A percentile compares a stretch with the other conserved stretches of the same genome.
Conservation (phyloP, 164 flowering plant genomes). For the Brasenia schreberi region DNA sequence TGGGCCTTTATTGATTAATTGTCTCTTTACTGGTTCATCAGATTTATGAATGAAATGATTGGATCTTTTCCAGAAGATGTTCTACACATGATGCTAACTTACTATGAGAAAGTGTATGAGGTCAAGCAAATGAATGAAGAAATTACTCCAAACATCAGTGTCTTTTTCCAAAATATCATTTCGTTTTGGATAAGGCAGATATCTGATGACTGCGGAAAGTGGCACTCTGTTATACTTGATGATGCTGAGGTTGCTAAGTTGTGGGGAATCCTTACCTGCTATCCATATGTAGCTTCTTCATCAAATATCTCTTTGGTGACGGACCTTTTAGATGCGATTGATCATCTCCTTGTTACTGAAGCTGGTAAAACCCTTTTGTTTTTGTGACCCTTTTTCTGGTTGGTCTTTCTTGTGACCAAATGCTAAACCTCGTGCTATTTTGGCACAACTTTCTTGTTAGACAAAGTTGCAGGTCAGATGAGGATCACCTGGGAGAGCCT, state of each 20-base stretch:
- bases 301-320: constrained; percentile 25
- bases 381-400: constrained; percentile 4
- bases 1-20: neutral
- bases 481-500: constrained; percentile 50
- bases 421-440: neutral
- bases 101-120: constrained; percentile 33
- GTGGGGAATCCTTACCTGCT: constrained; percentile 65
- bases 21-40: constrained; percentile 23
- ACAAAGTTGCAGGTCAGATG: constrained; percentile 37
- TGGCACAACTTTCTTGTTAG: constrained; percentile 12
- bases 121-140: constrained; percentile 23
- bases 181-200: constrained; percentile 24
- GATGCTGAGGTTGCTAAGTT: constrained; percentile 38
- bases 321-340: constrained; percentile 46
- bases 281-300: constrained; percentile 24
- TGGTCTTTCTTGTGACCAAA: neutral
- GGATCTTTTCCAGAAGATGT: constrained; percentile 45
- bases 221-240: neutral
- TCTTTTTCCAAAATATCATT: constrained; percentile 22
- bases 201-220: constrained; percentile 10
- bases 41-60: constrained; percentile 41
- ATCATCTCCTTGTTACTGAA: constrained; percentile 27
- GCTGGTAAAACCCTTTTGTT: constrained; percentile 32
- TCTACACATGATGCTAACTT: constrained; percentile 33
- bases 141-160: constrained; percentile 14